Percentiles rank a stretch among this genome's conserved stretches.
These are phyloP conservation scores for Cordyceps sp. DNA, from an alignment of 2,329 filamentous ascomycete species.

Conservation along the genomic window DNA sequence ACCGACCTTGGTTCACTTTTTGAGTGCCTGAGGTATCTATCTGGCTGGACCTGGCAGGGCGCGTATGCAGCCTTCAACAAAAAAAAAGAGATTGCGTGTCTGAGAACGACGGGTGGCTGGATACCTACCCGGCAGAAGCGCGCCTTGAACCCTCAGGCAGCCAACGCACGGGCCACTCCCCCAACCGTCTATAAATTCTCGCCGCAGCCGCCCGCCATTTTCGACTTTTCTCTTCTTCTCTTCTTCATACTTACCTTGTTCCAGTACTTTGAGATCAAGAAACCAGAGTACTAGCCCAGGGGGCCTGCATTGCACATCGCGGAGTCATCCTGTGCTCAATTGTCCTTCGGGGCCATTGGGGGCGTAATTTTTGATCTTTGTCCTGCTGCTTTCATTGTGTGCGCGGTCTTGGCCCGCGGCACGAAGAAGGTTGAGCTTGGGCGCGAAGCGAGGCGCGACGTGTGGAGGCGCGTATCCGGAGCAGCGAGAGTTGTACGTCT, in stretches of 20 bases:
- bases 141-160: conserved; percentile 5
- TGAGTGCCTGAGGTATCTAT: no score
- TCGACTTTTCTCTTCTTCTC: conserved; percentile 12
- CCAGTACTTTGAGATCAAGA: conserved; percentile 25
- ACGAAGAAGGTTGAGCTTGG: conserved; percentile 21
- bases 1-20: no score
- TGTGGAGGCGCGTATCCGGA: no score
- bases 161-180: conserved; percentile 8
- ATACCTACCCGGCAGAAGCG: no score
- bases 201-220: conserved; percentile 2
- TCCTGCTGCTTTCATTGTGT: conserved; percentile 26
- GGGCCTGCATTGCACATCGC: conserved; percentile 37
- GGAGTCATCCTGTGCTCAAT: conserved; percentile 29
- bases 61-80: no score
- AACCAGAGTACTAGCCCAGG: conserved; percentile 21
- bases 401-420: conserved; percentile 17
- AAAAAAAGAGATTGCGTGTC: no score
- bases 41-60: no score
- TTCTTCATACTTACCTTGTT: conserved; percentile 36
- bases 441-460: not conserved
- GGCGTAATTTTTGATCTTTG: conserved; percentile 29
- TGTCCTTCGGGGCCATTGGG: conserved; percentile 35
- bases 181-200: conserved; percentile 7
- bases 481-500: no score
- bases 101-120: no score